These are phyloP conservation scores for Leccinum incarnatum DNA, from an alignment of 768 basidiomycete species.

Conservation along the genomic window DNA sequence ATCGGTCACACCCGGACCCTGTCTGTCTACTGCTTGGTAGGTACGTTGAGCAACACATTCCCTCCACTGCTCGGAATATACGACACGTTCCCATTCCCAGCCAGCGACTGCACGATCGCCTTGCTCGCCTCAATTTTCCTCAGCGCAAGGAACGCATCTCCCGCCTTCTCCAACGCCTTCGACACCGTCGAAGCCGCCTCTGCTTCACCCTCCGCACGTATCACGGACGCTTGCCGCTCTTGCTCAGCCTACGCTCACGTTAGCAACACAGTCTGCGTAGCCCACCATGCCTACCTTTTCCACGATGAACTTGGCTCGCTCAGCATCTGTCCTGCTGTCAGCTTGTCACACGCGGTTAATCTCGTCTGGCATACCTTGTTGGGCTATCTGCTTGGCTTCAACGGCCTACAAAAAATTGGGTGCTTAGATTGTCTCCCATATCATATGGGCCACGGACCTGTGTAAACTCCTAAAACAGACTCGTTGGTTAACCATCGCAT, in stretches of 20 bases:
- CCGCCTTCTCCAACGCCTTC: constrained; percentile 85
- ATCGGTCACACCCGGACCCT: constrained; percentile 20
- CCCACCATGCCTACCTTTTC: constrained; percentile 68
- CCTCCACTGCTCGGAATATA: constrained; percentile 82
- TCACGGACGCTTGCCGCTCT: constrained; percentile 97
- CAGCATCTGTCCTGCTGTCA: constrained; percentile 66
- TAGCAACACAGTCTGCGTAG: constrained; percentile 12
- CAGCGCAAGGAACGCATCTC: constrained; percentile 92
- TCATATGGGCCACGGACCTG: constrained; percentile 39
- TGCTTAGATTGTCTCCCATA: neutral
- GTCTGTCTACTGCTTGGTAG: constrained; percentile 39
- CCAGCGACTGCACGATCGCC: constrained; percentile 87
- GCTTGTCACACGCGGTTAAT: neutral
- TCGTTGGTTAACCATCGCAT: constrained; percentile 6
- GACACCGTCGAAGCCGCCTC: constrained; percentile 96
- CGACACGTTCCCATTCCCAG: constrained; percentile 79
- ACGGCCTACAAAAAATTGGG: constrained; percentile 59
- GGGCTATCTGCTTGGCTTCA: constrained; percentile 99
- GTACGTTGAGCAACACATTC: constrained; percentile 82
- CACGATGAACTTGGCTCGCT: constrained; percentile 98
- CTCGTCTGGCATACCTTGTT: constrained; percentile 68
- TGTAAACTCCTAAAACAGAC: constrained; percentile 70
- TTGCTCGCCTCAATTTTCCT: constrained; percentile 97
- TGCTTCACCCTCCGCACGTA: constrained; percentile 97
- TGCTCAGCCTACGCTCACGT: constrained; percentile 79